phyloP scores from a whole-genome alignment of 768 basidiomycete genomes.

The Lentinula guzmanii region DNA sequence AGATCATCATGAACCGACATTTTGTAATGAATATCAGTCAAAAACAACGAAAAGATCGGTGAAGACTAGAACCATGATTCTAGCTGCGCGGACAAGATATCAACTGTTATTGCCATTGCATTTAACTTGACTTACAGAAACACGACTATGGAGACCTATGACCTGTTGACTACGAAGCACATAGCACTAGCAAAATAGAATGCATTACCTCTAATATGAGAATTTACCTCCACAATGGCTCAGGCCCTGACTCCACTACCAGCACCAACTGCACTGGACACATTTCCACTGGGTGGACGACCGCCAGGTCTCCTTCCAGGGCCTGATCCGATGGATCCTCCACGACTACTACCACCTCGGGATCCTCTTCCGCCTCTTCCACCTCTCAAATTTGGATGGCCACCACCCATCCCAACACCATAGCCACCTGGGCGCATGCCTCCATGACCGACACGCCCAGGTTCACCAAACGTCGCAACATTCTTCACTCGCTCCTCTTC shows the following conservation, averaged over 20 bases:
- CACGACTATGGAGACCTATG: background rate
- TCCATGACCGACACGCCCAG: slow-evolving; percentile 58
- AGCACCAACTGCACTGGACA: background rate
- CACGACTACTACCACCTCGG: background rate
- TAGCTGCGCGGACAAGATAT: no score
- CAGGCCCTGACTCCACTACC: background rate
- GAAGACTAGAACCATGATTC: no score
- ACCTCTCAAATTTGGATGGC: slow-evolving; percentile 20
- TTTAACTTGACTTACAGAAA: background rate
- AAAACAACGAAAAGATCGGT: no score
- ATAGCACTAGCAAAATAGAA: background rate
- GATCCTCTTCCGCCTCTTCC: background rate
- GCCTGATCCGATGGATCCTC: background rate
- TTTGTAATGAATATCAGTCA: no score
- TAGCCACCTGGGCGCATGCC: slow-evolving; percentile 74
- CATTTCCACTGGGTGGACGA: background rate
- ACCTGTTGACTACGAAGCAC: background rate
- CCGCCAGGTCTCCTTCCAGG: background rate
- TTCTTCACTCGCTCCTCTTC: slow-evolving; percentile 84
- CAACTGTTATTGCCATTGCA: no score
- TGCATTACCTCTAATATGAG: background rate
- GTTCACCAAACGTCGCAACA: slow-evolving; percentile 83
- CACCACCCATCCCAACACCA: slow-evolving; percentile 72
- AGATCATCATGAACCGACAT: no score
- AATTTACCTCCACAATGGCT: background rate